Percentiles rank a stretch among this genome's conserved stretches.
Conservation (phyloP, 2,329 filamentous ascomycete species). For the Trichocomaceae sp. region DNA sequence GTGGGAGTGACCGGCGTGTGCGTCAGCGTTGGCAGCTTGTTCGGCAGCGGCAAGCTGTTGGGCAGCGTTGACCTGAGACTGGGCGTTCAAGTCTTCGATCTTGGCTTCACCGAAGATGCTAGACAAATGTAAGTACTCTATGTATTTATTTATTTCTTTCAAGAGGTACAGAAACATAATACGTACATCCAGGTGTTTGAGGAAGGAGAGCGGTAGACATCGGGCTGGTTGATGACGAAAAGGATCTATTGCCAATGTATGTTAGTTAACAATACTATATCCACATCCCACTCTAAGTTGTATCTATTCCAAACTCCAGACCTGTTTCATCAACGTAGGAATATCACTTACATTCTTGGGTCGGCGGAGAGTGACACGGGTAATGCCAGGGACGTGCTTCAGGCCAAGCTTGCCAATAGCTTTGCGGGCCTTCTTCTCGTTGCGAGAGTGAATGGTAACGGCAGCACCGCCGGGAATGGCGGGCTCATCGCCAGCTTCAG, state of each 20-base stretch:
- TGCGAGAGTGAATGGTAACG: slow-evolving; percentile 91
- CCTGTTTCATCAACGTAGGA: not conserved
- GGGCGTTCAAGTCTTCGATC: slow-evolving; percentile 99
- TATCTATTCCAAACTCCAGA: not conserved
- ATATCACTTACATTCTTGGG: slow-evolving; percentile 86
- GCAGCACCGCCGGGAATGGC: slow-evolving; percentile 76
- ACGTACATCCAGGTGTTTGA: slow-evolving; percentile 99
- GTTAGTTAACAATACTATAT: slow-evolving; percentile 9
- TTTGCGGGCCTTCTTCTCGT: slow-evolving; percentile 99
- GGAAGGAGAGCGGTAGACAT: slow-evolving; percentile 98
- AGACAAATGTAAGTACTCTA: slow-evolving; percentile 22
- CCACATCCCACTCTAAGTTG: not conserved
- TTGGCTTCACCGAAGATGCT: slow-evolving; percentile 99
- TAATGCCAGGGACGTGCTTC: slow-evolving; percentile 94
- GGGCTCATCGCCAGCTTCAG: slow-evolving; percentile 50
- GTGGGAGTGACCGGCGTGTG: slow-evolving; percentile 56
- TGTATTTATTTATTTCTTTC: not conserved
- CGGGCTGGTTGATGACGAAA: slow-evolving; percentile 99
- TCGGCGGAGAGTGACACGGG: slow-evolving; percentile 91
- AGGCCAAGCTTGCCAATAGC: slow-evolving; percentile 97
- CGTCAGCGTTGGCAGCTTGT: slow-evolving; percentile 53
- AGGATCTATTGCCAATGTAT: slow-evolving; percentile 61
- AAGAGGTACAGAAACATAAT: too few relatives aligned
- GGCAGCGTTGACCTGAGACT: slow-evolving; percentile 90
- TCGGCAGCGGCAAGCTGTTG: slow-evolving; percentile 84